Conservation (phyloP, 1,139 yeast genomes). For the Debaryomycetaceae sp. region DNA sequence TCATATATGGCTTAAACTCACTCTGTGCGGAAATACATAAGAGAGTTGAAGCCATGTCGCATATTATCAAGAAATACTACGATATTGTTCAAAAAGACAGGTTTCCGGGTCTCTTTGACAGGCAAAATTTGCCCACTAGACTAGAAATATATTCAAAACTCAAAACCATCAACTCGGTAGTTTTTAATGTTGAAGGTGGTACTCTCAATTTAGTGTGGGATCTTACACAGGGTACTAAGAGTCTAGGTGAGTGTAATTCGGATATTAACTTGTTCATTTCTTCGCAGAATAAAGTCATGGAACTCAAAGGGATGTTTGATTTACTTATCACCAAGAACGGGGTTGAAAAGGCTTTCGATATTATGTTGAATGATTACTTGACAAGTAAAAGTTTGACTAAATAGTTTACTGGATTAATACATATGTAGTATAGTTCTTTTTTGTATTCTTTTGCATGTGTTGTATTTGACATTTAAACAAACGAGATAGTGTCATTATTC, state of each 20-base stretch:
- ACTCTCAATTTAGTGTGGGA: constrained; percentile 24
- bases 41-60: constrained; percentile 18
- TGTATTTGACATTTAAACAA: neutral
- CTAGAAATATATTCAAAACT: constrained; percentile 7
- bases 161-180: neutral
- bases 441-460: too few relatives aligned
- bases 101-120: constrained; percentile 2
- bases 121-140: constrained; percentile 14
- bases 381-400: constrained; percentile 7
- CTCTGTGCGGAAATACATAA: constrained; percentile 23
- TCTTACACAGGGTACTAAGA: constrained; percentile 19
- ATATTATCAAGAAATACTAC: constrained; percentile 17
- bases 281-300: constrained; percentile 7
- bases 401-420: too few relatives aligned
- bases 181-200: constrained; percentile 2
- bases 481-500: constrained; percentile 18
- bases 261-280: constrained; percentile 10
- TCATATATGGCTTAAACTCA: constrained; percentile 32
- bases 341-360: constrained; percentile 19
- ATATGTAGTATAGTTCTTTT: too few relatives aligned
- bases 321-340: constrained; percentile 25
- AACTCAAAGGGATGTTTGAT: constrained; percentile 15
- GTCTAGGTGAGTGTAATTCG: constrained; percentile 28
- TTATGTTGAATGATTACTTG: constrained; percentile 23
- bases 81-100: constrained; percentile 7